Percentiles rank a stretch among this genome's conserved stretches.
These are phyloP conservation scores for Penicilliopsis zonata DNA, from an alignment of 495 filamentous ascomycete species.

Conservation along the genomic window DNA sequence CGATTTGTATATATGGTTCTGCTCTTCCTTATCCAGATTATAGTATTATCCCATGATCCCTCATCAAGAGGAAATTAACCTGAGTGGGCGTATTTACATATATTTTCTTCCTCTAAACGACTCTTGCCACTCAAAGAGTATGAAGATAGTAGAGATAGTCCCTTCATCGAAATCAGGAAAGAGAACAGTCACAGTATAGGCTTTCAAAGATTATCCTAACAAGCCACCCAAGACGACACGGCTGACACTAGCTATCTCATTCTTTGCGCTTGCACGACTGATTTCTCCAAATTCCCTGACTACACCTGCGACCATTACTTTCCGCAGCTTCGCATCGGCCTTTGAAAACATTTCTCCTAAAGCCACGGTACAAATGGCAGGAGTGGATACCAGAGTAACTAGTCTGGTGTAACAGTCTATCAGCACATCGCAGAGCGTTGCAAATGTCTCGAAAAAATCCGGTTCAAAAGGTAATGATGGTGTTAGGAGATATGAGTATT, in stretches of 20 bases:
- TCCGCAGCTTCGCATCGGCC: slow-evolving; percentile 72
- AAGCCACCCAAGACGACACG: slow-evolving; percentile 84
- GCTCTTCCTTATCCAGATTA: too few species aligned
- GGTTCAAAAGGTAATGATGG: slow-evolving; percentile 94
- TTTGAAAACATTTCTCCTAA: slow-evolving; percentile 72
- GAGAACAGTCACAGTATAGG: too few species aligned
- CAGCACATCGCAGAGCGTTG: slow-evolving; percentile 91
- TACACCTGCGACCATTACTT: slow-evolving; percentile 72
- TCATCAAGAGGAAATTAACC: too few species aligned
- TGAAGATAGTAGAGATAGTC: too few species aligned
- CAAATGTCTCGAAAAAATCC: slow-evolving; percentile 94
- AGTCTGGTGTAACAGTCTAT: slow-evolving; percentile 85
- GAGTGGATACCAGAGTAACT: slow-evolving; percentile 53
- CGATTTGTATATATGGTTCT: too few species aligned
- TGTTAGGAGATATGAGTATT: slow-evolving; percentile 79
- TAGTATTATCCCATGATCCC: too few species aligned
- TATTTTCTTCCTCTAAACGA: too few species aligned
- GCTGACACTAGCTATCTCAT: slow-evolving; percentile 71
- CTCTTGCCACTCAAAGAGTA: too few species aligned
- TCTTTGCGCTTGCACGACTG: slow-evolving; percentile 59
- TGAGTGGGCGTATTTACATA: too few species aligned
- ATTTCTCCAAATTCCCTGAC: slow-evolving; percentile 90
- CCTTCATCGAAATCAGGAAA: too few species aligned
- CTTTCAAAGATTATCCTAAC: slow-evolving; percentile 50
- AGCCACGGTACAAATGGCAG: slow-evolving; percentile 54